These are phyloP conservation scores for Cytospora chrysosperma DNA, from an alignment of 2,329 filamentous ascomycete genomes.

Conservation along the genomic window DNA sequence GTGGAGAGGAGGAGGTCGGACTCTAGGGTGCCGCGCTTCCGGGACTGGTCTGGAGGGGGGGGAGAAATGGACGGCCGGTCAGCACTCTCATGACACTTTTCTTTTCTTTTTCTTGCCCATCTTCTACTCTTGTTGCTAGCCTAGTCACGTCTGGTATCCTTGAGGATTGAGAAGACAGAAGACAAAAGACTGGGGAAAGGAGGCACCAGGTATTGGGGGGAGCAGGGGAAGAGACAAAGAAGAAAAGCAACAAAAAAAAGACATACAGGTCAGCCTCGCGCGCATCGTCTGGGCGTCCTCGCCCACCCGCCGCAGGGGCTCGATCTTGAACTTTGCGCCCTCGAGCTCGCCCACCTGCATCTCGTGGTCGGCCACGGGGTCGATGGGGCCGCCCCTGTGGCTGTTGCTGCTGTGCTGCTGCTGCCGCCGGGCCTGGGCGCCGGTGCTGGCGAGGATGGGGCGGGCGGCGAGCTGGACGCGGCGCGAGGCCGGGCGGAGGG, in stretches of 20 bases:
- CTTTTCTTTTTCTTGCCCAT: neutral
- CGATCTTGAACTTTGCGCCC: constrained; percentile 80
- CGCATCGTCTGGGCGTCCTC: constrained; percentile 86
- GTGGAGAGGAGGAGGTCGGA: constrained; percentile 94
- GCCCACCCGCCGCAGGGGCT: constrained; percentile 80
- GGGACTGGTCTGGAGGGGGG: constrained; percentile 75
- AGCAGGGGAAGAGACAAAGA: constrained; percentile 22
- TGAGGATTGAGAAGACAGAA: too few species aligned
- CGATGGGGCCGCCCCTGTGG: constrained; percentile 26
- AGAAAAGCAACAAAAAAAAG: constrained; percentile 23
- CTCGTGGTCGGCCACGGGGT: constrained; percentile 46
- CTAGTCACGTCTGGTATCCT: too few species aligned
- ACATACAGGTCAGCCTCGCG: constrained; percentile 73
- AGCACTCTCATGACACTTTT: neutral
- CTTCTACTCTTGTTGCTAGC: neutral
- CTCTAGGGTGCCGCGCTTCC: constrained; percentile 94
- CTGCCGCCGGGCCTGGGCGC: constrained; percentile 14
- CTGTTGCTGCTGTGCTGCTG: constrained; percentile 19
- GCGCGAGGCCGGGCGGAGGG: constrained; percentile 22
- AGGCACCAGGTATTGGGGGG: too few species aligned
- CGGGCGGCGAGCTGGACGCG: constrained; percentile 24
- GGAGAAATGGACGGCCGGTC: neutral
- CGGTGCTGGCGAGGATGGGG: constrained; percentile 11
- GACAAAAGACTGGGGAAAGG: too few species aligned
- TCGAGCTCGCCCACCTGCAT: constrained; percentile 84